Evolutionary conservation across 129 eudicot genomes (phyloP).

Genomic region (Tagetes erecta): DNA sequence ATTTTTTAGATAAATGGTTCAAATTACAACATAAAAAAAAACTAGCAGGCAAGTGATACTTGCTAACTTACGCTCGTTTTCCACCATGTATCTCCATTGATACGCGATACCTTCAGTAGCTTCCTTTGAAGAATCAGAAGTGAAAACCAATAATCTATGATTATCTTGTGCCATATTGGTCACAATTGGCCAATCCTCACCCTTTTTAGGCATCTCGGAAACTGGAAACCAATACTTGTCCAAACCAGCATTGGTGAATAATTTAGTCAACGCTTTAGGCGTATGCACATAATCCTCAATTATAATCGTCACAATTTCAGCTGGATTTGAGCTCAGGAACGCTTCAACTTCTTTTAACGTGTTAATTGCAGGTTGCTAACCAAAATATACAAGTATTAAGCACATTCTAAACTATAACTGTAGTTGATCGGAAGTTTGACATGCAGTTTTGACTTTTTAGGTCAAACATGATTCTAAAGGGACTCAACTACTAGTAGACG

Average conservation of each 20-base stretch:
- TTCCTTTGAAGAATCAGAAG: constrained; percentile 96
- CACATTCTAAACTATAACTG: constrained; percentile 10
- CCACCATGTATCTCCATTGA: constrained; percentile 97
- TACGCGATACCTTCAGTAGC: constrained; percentile 90
- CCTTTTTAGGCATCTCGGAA: constrained; percentile 86
- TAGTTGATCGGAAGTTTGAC: neutral
- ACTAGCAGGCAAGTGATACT: neutral
- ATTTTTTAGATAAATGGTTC: neutral
- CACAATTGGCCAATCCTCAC: constrained; percentile 93
- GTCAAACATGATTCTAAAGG: neutral
- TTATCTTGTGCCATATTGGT: constrained; percentile 77
- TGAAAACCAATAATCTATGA: constrained; percentile 78
- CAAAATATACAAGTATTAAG: constrained; percentile 9
- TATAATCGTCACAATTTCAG: constrained; percentile 88
- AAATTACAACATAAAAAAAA: neutral
- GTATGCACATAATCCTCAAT: constrained; percentile 96
- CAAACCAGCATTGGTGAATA: constrained; percentile 78
- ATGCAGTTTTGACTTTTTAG: neutral
- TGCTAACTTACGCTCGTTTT: constrained; percentile 74
- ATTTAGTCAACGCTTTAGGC: constrained; percentile 74
- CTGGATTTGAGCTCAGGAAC: constrained; percentile 73
- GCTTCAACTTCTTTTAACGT: constrained; percentile 98
- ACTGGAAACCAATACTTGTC: constrained; percentile 92
- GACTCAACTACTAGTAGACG: no score
- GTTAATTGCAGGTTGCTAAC: constrained; percentile 89